phyloP scores from a whole-genome alignment of 495 filamentous ascomycete genomes.

The Penicillium maclennaniae region DNA sequence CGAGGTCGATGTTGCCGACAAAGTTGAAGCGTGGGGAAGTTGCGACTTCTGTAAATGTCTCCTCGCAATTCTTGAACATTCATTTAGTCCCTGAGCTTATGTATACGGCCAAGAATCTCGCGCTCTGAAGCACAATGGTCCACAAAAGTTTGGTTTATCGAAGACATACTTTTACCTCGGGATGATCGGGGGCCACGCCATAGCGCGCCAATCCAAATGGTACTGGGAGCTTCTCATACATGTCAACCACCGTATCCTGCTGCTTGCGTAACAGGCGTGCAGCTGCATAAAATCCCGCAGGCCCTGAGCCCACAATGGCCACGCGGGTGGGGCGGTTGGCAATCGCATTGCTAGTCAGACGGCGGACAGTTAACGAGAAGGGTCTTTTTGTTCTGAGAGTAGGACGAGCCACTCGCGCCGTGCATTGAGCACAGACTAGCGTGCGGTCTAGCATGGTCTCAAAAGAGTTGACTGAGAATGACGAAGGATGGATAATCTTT shows the following conservation, averaged over 20 bases:
- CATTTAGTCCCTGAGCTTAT: not conserved
- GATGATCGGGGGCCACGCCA: conserved; percentile 94
- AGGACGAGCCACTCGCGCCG: conserved; percentile 16
- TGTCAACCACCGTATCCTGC: conserved; percentile 71
- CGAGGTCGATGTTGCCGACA: conserved; percentile 83
- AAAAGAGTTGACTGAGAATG: not conserved
- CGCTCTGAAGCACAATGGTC: not conserved
- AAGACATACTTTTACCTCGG: conserved; percentile 83
- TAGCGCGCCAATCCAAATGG: conserved; percentile 90
- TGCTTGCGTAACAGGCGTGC: conserved; percentile 75
- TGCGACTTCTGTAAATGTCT: conserved; percentile 87
- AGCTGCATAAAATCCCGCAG: conserved; percentile 93
- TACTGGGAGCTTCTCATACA: conserved; percentile 93
- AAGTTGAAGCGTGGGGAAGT: conserved; percentile 79
- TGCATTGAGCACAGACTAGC: conserved; percentile 36
- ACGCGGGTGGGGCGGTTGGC: conserved; percentile 62
- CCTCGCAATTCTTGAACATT: conserved; percentile 74
- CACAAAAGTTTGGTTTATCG: not conserved
- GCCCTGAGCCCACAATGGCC: conserved; percentile 90
- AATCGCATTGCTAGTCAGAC: conserved; percentile 32
- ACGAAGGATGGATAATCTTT: not conserved
- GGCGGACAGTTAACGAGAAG: conserved; percentile 13
- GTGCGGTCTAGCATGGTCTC: conserved; percentile 29
- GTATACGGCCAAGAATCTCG: not conserved
- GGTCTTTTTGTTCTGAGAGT: not conserved